A percentile compares a stretch with the other conserved stretches of the same genome.
Conservation (phyloP, 169 alveolate species). For the Cryptosporidium sp. region DNA sequence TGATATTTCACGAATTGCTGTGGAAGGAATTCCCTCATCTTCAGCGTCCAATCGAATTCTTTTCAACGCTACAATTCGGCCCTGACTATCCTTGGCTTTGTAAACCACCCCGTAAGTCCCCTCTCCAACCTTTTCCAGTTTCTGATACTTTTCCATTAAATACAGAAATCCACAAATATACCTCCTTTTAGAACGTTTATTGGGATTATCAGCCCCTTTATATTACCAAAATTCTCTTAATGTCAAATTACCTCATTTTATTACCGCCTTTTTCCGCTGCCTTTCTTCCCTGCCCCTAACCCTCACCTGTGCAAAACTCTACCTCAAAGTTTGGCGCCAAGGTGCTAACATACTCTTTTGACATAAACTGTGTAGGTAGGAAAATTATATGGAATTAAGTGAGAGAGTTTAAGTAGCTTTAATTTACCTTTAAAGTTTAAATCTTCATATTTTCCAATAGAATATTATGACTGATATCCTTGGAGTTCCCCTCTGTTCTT, state of each 20-base stretch:
- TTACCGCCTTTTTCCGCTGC: slow-evolving; percentile 1
- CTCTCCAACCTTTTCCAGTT: slow-evolving; percentile 97
- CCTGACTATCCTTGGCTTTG: slow-evolving; percentile 88
- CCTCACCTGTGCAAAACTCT: slow-evolving; percentile 21
- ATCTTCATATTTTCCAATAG: neutral
- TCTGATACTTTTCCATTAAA: slow-evolving; percentile 90
- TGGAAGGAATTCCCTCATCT: slow-evolving; percentile 97
- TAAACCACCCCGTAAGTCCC: slow-evolving; percentile 99
- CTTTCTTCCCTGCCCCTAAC: slow-evolving; percentile 22
- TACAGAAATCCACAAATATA: neutral
- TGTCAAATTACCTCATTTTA: neutral
- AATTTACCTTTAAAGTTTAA: neutral
- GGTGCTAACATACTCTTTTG: neutral
- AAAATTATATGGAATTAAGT: neutral
- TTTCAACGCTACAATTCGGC: slow-evolving; percentile 95
- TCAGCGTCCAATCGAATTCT: slow-evolving; percentile 98
- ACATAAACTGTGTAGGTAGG: neutral
- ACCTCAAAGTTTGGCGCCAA: slow-evolving; percentile 29
- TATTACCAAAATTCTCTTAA: slow-evolving; percentile 5
- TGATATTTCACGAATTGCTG: slow-evolving; percentile 98
- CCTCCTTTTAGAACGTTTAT: neutral
- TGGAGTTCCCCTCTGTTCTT: slow-evolving; percentile 54
- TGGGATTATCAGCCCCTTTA: neutral
- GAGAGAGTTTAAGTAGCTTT: neutral
- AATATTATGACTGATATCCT: slow-evolving; percentile 55